Conservation (phyloP, 2,329 filamentous ascomycete species). For the Claviceps capensis region DNA sequence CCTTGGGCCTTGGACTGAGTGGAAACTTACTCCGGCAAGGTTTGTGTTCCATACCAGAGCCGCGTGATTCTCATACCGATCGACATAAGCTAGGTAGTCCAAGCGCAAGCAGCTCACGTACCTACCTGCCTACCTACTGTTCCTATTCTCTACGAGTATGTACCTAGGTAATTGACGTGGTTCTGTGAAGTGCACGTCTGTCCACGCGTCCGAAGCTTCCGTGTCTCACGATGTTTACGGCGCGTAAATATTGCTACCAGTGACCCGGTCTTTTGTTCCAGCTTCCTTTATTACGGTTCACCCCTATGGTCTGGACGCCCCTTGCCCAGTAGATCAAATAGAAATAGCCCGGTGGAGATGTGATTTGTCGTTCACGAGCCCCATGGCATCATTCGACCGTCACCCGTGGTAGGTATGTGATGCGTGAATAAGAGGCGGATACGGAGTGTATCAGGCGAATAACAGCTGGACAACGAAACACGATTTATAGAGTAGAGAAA, state of each 20-base stretch:
- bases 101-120: neutral
- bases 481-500: no score
- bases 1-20: neutral
- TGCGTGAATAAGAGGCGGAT: no score
- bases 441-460: no score
- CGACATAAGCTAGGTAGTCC: neutral
- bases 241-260: neutral
- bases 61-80: neutral
- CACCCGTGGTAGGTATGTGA: no score
- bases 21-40: neutral
- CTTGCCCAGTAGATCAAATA: neutral
- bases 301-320: neutral
- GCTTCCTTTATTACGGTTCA: neutral
- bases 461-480: no score
- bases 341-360: neutral
- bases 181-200: neutral
- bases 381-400: neutral
- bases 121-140: no score
- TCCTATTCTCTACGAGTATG: no score
- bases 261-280: neutral
- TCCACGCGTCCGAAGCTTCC: neutral
- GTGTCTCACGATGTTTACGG: constrained; percentile 2
- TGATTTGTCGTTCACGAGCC: neutral
- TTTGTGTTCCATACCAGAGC: constrained; percentile 5
- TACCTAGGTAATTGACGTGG: no score